Percentiles rank a stretch among this genome's conserved stretches.
Evolutionary conservation across 176 grass and related monocot genomes (phyloP).

Genomic region (Eleusine indica): DNA sequence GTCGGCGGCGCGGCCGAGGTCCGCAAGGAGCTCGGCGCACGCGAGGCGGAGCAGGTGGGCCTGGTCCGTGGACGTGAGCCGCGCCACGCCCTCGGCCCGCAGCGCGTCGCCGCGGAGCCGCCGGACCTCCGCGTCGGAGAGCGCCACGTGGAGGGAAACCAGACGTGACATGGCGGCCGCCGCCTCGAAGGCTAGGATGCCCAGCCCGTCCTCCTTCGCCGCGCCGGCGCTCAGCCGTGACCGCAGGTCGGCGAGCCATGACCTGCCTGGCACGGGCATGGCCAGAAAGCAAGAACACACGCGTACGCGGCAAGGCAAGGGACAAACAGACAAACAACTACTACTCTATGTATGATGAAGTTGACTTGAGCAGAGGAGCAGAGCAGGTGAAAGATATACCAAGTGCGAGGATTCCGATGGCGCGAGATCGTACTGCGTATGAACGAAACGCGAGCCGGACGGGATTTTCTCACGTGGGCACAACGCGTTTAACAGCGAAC

Average conservation of each 20-base stretch:
- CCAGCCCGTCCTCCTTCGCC: conserved; percentile 40
- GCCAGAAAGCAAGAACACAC: not conserved
- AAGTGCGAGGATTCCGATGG: not conserved
- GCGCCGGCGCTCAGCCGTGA: conserved; percentile 32
- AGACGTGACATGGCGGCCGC: conserved; percentile 74
- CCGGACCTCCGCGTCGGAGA: conserved; percentile 49
- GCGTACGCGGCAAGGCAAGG: not conserved
- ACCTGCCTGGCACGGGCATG: conserved; percentile 54
- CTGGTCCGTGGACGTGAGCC: conserved; percentile 74
- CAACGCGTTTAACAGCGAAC: conserved; percentile 37
- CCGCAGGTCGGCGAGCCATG: conserved; percentile 62
- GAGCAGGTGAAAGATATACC: not conserved
- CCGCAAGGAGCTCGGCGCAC: conserved; percentile 63
- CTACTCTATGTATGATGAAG: not conserved
- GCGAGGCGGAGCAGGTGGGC: conserved; percentile 58
- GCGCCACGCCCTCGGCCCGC: conserved; percentile 66
- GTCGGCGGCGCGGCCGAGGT: conserved; percentile 67
- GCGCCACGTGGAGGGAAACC: conserved; percentile 59
- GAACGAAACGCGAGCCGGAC: not conserved
- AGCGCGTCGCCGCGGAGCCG: conserved; percentile 59
- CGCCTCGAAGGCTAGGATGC: conserved; percentile 86
- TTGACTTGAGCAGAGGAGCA: conserved; percentile 1
- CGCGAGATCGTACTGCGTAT: conserved; percentile 33
- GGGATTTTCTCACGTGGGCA: conserved; percentile 27
- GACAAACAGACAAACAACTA: not conserved